Evolutionary conservation across 306 rosid species (phyloP).

Genomic region (cucumber (Cucumis sativus)): Cucumber_9930_V3 NC_026655.2:1190501-1191000

Average conservation of each 20-base stretch:
- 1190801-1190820: constrained; percentile 99
- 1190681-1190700: not conserved
- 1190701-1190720: not conserved
- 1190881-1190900: constrained; percentile 10
- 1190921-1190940: not conserved
- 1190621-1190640: not conserved
- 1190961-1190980: constrained; percentile 74
- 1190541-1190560: not conserved
- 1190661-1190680: not conserved
- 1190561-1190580: not conserved
- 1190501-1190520: not conserved
- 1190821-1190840: constrained; percentile 96
- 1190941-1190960: constrained; percentile 53
- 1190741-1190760: not conserved
- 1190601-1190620: not conserved
- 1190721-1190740: not conserved
- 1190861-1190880: constrained; percentile 74
- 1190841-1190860: constrained; percentile 94
- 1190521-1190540: not conserved
- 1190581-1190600: not conserved
- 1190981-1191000: constrained; percentile 77
- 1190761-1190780: constrained; percentile 35
- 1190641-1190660: not conserved
- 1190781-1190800: constrained; percentile 86
- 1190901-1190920: constrained; percentile 3